phyloP scores from a whole-genome alignment of 2,329 filamentous ascomycete species.

The Paracoccidioides lutzii region DNA sequence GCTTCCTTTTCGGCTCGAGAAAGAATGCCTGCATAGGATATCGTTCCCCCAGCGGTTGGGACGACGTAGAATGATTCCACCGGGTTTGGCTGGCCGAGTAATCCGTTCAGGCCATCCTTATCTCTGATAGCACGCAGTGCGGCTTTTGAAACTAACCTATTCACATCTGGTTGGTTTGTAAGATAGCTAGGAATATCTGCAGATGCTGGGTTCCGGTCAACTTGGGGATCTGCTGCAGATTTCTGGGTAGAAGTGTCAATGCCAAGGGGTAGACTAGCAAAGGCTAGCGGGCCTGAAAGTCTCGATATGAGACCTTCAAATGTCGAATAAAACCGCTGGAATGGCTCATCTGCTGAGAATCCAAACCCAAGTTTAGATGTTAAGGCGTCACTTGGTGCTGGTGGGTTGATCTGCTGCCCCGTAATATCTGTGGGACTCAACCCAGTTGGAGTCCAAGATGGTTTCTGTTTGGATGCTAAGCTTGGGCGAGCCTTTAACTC shows the following conservation, averaged over 20 bases:
- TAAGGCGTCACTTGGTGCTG: conserved; percentile 18
- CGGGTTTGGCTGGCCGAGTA: conserved; percentile 38
- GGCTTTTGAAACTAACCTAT: conserved; percentile 71
- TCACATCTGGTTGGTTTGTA: conserved; percentile 57
- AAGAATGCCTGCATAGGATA: conserved; percentile 84
- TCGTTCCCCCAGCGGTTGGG: conserved; percentile 77
- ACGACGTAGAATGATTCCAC: conserved; percentile 83
- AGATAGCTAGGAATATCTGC: conserved; percentile 27
- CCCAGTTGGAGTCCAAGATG: conserved; percentile 24
- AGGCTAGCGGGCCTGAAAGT: conserved; percentile 80
- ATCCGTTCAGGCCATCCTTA: conserved; percentile 45
- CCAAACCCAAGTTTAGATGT: conserved; percentile 10
- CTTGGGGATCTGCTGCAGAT: conserved; percentile 23
- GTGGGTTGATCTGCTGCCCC: conserved; percentile 21
- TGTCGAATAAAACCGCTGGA: conserved; percentile 80
- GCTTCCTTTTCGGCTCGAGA: conserved; percentile 37
- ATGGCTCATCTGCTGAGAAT: conserved; percentile 54
- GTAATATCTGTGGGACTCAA: conserved; percentile 23
- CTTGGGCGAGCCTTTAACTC: conserved; percentile 9
- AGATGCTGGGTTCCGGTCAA: conserved; percentile 27
- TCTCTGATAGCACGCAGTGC: conserved; percentile 67
- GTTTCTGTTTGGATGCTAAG: conserved; percentile 17
- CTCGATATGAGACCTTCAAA: conserved; percentile 82
- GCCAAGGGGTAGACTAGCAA: conserved; percentile 75
- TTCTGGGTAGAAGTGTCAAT: conserved; percentile 32